phyloP scores from a whole-genome alignment of 1,284 basidiomycete genomes.

The Leccinum angustisporum region DNA sequence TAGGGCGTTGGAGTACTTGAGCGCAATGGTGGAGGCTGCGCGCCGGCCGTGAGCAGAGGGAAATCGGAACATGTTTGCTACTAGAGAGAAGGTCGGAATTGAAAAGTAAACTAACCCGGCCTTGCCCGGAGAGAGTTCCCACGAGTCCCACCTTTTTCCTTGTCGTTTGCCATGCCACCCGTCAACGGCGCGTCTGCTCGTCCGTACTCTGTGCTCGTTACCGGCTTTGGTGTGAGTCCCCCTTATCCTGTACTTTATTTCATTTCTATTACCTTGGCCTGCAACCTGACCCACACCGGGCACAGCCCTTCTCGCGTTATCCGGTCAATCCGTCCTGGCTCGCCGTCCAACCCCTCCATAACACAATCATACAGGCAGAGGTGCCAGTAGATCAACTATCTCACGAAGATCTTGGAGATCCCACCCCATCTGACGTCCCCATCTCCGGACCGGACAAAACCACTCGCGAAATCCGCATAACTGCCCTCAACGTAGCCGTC shows the following conservation, averaged over 20 bases:
- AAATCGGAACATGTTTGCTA: slow-evolving; percentile 37
- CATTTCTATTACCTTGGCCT: slow-evolving; percentile 9
- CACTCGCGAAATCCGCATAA: slow-evolving; percentile 54
- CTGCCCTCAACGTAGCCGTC: slow-evolving; percentile 59
- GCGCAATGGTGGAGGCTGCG: slow-evolving; percentile 70
- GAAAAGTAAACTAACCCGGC: slow-evolving; percentile 8
- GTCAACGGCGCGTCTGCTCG: slow-evolving; percentile 21
- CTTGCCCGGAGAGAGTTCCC: slow-evolving; percentile 20
- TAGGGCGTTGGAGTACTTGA: slow-evolving; percentile 94
- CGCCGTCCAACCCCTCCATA: slow-evolving; percentile 56
- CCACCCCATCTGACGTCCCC: slow-evolving; percentile 2
- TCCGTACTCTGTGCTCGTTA: slow-evolving; percentile 50
- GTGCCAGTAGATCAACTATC: slow-evolving; percentile 23
- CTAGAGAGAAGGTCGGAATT: not conserved
- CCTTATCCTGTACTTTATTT: slow-evolving; percentile 26
- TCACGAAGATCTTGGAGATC: slow-evolving; percentile 10
- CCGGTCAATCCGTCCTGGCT: slow-evolving; percentile 64
- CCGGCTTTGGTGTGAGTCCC: slow-evolving; percentile 58
- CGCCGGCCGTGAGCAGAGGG: slow-evolving; percentile 50
- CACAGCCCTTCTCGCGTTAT: slow-evolving; percentile 56
- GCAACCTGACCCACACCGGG: slow-evolving; percentile 18
- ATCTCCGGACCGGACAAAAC: slow-evolving; percentile 5
- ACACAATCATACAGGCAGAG: slow-evolving; percentile 46
- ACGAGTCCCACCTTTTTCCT: not conserved
- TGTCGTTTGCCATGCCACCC: slow-evolving; percentile 22